Percentiles rank a stretch among this genome's conserved stretches.
These are phyloP conservation scores for Boletales sp. DNA, from an alignment of 768 basidiomycete genomes.

Conservation along the genomic window DNA sequence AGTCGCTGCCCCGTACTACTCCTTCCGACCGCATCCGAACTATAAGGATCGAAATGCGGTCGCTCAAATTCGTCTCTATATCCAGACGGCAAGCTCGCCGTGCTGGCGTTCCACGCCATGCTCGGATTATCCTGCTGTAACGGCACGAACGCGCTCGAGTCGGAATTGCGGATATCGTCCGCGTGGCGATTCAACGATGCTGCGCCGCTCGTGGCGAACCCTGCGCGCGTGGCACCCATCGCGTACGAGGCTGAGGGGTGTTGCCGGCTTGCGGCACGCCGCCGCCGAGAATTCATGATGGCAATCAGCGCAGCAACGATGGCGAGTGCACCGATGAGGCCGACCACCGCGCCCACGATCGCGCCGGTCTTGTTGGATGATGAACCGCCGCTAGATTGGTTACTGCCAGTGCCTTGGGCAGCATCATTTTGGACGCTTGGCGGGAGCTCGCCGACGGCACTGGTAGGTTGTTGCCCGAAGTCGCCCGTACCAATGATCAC, in stretches of 20 bases:
- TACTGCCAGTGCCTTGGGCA: conserved; percentile 34
- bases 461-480: conserved; percentile 63
- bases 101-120: conserved; percentile 58
- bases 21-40: conserved; percentile 22
- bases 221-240: conserved; percentile 33
- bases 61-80: conserved; percentile 32
- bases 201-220: conserved; percentile 23
- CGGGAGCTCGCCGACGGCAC: conserved; percentile 18
- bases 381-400: conserved; percentile 14
- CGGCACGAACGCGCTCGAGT: conserved; percentile 72
- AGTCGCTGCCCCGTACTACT: conserved; percentile 22
- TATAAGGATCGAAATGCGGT: conserved; percentile 26
- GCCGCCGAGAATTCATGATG: conserved; percentile 48
- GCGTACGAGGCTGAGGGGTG: conserved; percentile 36
- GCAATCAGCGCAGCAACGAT: conserved; percentile 37
- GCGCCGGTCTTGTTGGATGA: conserved; percentile 22
- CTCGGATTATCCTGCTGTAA: conserved; percentile 59
- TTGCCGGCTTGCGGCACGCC: conserved; percentile 37
- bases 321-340: conserved; percentile 27
- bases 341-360: conserved; percentile 30
- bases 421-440: conserved; percentile 40
- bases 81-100: conserved; percentile 39
- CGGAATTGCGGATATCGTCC: conserved; percentile 41
- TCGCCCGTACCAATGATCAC: conserved; percentile 79
- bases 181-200: conserved; percentile 20